These are phyloP conservation scores for Kluyveromyces siamensis DNA, from an alignment of 805 yeast species.

Conservation along the genomic window DNA sequence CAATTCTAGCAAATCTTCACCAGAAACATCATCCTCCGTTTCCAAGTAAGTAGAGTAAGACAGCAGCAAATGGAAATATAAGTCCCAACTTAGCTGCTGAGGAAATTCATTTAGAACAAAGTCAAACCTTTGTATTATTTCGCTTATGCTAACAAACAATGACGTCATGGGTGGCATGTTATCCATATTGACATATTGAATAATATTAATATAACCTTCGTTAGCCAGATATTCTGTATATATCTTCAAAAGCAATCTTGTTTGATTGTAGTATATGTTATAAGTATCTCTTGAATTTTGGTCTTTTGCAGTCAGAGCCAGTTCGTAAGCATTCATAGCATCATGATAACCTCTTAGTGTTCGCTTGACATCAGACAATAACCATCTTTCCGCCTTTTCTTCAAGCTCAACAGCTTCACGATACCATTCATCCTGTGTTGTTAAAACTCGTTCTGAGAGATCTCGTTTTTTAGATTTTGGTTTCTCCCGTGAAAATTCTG, in stretches of 20 bases:
- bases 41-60: conserved; percentile 20
- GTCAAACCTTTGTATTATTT: conserved; percentile 18
- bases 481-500: not conserved
- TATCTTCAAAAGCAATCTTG: conserved; percentile 22
- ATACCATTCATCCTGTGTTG: conserved; percentile 25
- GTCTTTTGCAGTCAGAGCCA: conserved; percentile 24
- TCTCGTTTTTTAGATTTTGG: not conserved
- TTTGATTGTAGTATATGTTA: conserved; percentile 23
- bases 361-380: conserved; percentile 25
- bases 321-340: conserved; percentile 24
- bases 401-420: conserved; percentile 24
- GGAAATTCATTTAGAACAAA: conserved; percentile 9
- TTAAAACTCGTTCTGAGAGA: not conserved
- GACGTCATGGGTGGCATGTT: conserved; percentile 13
- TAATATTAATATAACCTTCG: conserved; percentile 23
- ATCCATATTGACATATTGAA: conserved; percentile 21
- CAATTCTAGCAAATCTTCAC: conserved; percentile 12
- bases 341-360: conserved; percentile 19
- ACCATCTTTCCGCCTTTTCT: conserved; percentile 31
- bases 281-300: conserved; percentile 28
- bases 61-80: conserved; percentile 23
- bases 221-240: conserved; percentile 23
- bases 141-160: conserved; percentile 10
- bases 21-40: conserved; percentile 9
- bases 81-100: conserved; percentile 23